Base-by-base conservation (phyloP, 768 basidiomycete species). In the Ramaria sp. region DNA sequence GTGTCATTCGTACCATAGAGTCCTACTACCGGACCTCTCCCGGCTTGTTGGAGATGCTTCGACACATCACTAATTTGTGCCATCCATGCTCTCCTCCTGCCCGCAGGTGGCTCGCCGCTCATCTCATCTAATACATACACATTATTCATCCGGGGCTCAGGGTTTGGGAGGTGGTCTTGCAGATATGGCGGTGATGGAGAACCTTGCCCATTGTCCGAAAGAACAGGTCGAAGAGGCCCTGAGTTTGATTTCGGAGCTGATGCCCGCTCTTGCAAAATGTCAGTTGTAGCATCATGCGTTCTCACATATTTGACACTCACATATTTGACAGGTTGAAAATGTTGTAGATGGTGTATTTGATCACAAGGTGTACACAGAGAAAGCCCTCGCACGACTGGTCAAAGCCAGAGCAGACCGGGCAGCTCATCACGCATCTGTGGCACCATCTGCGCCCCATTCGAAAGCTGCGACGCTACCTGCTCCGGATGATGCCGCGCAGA, bases 131-230 rank as follows among this genome's bases (percentile, higher is more conserved):
- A 84, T 66, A 97, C 93, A 1, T 97, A 88, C 68, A 95, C 94
- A 0, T 75, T 90, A 13, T 75, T 96, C 27, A 74, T 99, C 13
- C 86, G 88, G 27, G n/a, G n/a, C n/a, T n/a, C n/a, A n/a, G n/a
- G n/a, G n/a, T n/a, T n/a, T n/a, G n/a, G n/a, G n/a, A n/a, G 91
- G 90, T 46, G 90, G 91, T 30, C 71, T 94, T 3, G 92, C 91
- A 17, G 94, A 97, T 67, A 93, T 98, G 91, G 87, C 91, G 7
- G 91, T 99, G 27, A 91, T 97, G 84, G 91, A 98, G 71, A 98
- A 95, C n/a, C n/a, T n/a, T n/a, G n/a, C n/a, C n/a, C n/a, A n/a
- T n/a, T n/a, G n/a, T n/a, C n/a, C n/a, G n/a, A n/a, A n/a, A n/a
- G n/a, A n/a, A n/a, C n/a, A n/a, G n/a, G n/a, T n/a, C n/a, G n/a